phyloP scores from a whole-genome alignment of 768 basidiomycete genomes.

The Pulveroboletus ravenelii region DNA sequence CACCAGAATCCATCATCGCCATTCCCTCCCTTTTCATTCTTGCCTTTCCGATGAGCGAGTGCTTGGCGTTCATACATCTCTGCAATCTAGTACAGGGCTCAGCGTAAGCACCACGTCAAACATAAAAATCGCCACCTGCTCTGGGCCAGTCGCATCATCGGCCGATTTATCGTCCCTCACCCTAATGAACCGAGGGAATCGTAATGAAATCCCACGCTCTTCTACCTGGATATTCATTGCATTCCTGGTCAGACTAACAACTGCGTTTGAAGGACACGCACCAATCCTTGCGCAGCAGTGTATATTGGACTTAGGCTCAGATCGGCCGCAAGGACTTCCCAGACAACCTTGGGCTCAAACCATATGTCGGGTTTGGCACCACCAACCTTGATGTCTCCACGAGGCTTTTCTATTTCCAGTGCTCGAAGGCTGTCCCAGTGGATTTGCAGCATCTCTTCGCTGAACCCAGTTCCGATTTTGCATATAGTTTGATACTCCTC shows the following conservation, averaged over 20 bases:
- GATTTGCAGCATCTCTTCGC: slow-evolving; percentile 78
- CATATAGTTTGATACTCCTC: slow-evolving; percentile 97
- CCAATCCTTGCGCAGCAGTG: slow-evolving; percentile 88
- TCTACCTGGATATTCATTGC: slow-evolving; percentile 54
- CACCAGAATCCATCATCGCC: slow-evolving; percentile 80
- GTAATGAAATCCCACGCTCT: slow-evolving; percentile 87
- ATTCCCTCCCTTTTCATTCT: slow-evolving; percentile 58
- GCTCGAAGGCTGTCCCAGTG: slow-evolving; percentile 82
- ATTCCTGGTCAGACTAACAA: background rate
- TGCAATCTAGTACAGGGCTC: slow-evolving; percentile 53
- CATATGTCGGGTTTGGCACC: slow-evolving; percentile 95
- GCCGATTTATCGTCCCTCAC: slow-evolving; percentile 90
- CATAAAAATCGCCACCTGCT: slow-evolving; percentile 57
- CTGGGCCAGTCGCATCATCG: slow-evolving; percentile 89
- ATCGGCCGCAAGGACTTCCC: slow-evolving; percentile 98
- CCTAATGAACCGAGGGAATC: slow-evolving; percentile 93
- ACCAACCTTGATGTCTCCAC: slow-evolving; percentile 84
- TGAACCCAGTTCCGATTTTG: slow-evolving; percentile 98
- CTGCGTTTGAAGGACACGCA: slow-evolving; percentile 34
- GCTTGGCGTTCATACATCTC: slow-evolving; percentile 93
- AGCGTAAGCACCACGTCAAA: background rate
- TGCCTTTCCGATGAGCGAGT: slow-evolving; percentile 70
- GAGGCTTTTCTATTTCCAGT: slow-evolving; percentile 61
- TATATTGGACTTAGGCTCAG: slow-evolving; percentile 95
- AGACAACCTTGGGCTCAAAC: slow-evolving; percentile 96